phyloP scores from a whole-genome alignment of 352 stramenopile species.

The Globisporangium cylindrosporum region DNA sequence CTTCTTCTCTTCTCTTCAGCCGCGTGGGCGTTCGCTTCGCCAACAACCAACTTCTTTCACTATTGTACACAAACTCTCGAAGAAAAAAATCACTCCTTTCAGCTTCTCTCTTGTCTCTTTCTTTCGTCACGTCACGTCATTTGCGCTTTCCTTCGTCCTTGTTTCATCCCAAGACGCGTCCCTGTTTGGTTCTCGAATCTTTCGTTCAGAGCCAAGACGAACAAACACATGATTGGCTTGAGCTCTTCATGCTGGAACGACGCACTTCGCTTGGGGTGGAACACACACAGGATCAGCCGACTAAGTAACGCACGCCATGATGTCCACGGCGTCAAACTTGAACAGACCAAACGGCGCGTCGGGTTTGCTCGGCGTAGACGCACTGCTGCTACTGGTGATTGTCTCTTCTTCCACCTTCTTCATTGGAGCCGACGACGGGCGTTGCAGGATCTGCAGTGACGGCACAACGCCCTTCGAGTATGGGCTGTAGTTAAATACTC shows the following conservation, averaged over 20 bases:
- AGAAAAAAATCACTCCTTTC: slow-evolving; percentile 24
- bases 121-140: not conserved
- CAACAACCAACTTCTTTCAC: slow-evolving; percentile 17
- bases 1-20: slow-evolving; percentile 16
- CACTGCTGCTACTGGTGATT: not conserved
- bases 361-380: slow-evolving; percentile 32
- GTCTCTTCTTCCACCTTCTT: slow-evolving; percentile 53
- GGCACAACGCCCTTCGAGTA: slow-evolving; percentile 36
- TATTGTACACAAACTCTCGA: slow-evolving; percentile 48
- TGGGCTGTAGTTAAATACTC: slow-evolving; percentile 54
- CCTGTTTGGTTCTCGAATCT: not conserved
- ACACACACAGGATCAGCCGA: not conserved
- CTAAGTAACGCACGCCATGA: slow-evolving; percentile 88
- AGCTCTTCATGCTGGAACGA: not conserved
- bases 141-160: not conserved
- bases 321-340: slow-evolving; percentile 81
- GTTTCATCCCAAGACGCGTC: not conserved
- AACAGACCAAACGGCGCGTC: slow-evolving; percentile 59
- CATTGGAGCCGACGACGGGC: slow-evolving; percentile 37
- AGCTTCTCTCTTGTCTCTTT: slow-evolving; percentile 8
- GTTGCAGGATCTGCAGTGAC: slow-evolving; percentile 39
- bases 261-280: not conserved
- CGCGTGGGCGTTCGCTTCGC: slow-evolving; percentile 2
- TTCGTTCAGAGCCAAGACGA: not conserved
- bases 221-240: not conserved